Conservation (phyloP, 495 filamentous ascomycete species). For the Hyaloscypha hepaticicola region DNA sequence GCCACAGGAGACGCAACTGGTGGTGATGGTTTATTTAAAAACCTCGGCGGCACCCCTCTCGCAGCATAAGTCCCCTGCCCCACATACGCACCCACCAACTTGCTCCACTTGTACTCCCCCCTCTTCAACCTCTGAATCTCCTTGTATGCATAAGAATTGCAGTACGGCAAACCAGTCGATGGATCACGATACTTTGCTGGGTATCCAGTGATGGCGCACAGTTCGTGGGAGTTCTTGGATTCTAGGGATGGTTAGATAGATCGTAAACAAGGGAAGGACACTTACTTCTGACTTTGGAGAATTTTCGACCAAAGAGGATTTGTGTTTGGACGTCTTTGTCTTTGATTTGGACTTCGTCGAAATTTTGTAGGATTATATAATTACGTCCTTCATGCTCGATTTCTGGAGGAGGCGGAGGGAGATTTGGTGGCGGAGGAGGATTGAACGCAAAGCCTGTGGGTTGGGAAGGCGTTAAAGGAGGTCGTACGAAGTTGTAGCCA, state of each 20-base stretch:
- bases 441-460: conserved; percentile 13
- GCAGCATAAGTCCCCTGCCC: conserved; percentile 60
- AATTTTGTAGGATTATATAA: conserved; percentile 57
- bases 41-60: conserved; percentile 66
- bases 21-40: conserved; percentile 32
- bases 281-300: conserved; percentile 53
- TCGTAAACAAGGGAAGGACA: conserved; percentile 17
- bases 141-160: conserved; percentile 69
- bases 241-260: conserved; percentile 34
- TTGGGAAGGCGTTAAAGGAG: conserved; percentile 14
- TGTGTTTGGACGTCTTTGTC: conserved; percentile 53
- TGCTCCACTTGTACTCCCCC: conserved; percentile 72
- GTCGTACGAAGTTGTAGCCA: conserved; percentile 18
- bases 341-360: conserved; percentile 52
- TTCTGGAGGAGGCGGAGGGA: conserved; percentile 26
- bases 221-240: conserved; percentile 38
- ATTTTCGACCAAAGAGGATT: conserved; percentile 52
- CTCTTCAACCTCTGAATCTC: conserved; percentile 65
- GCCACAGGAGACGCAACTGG: not conserved
- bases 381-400: conserved; percentile 30
- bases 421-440: conserved; percentile 15
- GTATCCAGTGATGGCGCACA: conserved; percentile 78
- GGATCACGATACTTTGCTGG: conserved; percentile 77
- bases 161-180: conserved; percentile 72
- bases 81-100: conserved; percentile 72